Evolutionary conservation across 176 grass and related monocot genomes (phyloP), one percentile per base, ranked within the genome.

Genomic region (Avena sativa): DNA sequence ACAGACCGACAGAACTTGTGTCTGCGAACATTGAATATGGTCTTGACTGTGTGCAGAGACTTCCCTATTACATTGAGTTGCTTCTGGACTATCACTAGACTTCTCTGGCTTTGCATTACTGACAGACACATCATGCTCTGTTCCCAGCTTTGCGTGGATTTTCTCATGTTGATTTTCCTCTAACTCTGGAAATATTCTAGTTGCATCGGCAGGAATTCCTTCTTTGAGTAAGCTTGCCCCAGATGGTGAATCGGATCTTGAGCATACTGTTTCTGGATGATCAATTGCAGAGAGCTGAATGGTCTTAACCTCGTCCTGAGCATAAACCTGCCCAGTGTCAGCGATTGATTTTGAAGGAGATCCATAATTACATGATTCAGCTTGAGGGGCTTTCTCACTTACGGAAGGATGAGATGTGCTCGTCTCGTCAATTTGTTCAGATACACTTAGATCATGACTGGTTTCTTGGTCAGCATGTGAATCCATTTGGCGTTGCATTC

Each of bases 41-140:
- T 79, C 48, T 87, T 81, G 84, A 88, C 38, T 79, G 51, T 40
- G 71, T 63, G 78, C 69, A 78, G 80, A 75, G 52, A 55, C 44
- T 76, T 78, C 64, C 68, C 28, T 92, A 32, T 48, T 62, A 86
- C 67, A 53, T 43, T 81, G 69, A 68, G 61, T 62, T 82, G 55
- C 20, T 21, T 80, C 68, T 87, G 81, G 48, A 72, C 36, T 70
- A 71, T 84, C 84, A 77, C 21, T 76, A 76, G 85, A 73, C 48
- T 46, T 89, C 65, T 89, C 85, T 79, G 44, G 74, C 72, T 89
- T 60, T 79, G 82, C 68, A 84, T 73, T 68, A 87, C 40, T 79
- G 83, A 56, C 49, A 88, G 86, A 86, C 71, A 81, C 57, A 66
- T 84, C 89, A 88, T 85, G 79, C 51, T 89, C 63, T 25, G 63